Conservation (phyloP, 2,329 filamentous ascomycete genomes). For the Hymenoscyphus salicellus region DNA sequence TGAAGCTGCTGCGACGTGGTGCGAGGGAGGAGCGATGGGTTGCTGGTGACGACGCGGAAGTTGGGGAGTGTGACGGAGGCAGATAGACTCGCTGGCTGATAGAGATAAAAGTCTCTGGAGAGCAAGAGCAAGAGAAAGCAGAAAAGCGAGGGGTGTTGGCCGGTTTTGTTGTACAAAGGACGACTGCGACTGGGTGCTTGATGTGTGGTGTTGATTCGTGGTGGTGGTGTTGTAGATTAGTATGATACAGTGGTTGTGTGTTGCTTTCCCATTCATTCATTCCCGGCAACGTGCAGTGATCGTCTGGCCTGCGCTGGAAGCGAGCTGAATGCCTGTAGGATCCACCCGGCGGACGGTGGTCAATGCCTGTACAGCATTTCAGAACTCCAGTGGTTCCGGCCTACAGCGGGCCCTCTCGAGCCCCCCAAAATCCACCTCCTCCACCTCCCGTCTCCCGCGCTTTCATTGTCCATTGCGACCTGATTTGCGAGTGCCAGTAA, state of each 20-base stretch:
- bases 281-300: neutral
- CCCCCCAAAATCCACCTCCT: no score
- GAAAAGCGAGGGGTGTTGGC: slow-evolving; percentile 14
- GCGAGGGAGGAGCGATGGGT: slow-evolving; percentile 20
- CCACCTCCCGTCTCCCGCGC: no score
- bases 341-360: no score
- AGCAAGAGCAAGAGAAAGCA: slow-evolving; percentile 15
- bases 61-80: slow-evolving; percentile 9
- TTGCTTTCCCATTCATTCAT: neutral
- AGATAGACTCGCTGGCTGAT: slow-evolving; percentile 17
- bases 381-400: no score
- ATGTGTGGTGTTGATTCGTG: neutral
- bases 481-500: no score
- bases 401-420: no score
- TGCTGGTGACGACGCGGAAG: slow-evolving; percentile 16
- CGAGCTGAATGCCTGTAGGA: neutral
- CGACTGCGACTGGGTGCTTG: neutral
- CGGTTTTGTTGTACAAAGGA: slow-evolving; percentile 1
- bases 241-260: neutral
- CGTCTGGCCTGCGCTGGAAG: neutral
- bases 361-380: no score
- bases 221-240: neutral
- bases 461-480: no score
- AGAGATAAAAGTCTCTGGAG: slow-evolving; percentile 27
- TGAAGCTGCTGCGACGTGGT: slow-evolving; percentile 26